Percentiles rank a stretch among this genome's conserved stretches.
Evolutionary conservation across 495 filamentous ascomycete species (phyloP).

Genomic region (Tuber melanosporum): DNA sequence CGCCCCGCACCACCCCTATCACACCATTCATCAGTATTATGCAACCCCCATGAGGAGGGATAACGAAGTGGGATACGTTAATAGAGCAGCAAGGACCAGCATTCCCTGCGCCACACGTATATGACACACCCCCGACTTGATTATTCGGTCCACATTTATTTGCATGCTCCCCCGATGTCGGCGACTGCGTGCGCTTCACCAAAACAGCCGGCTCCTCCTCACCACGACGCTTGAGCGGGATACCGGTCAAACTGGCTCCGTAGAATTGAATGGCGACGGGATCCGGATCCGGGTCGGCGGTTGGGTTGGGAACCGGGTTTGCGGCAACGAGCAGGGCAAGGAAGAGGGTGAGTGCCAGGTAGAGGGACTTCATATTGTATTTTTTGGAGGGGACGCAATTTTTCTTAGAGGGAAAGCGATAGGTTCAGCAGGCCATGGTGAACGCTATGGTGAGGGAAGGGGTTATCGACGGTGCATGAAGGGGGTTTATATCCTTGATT

Average conservation of each 20-base stretch:
- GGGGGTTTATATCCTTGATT: not conserved
- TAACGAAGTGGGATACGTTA: slow-evolving; percentile 5
- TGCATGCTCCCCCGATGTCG: not conserved
- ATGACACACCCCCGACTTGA: slow-evolving; percentile 7
- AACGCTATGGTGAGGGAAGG: not conserved
- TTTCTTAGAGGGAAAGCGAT: not conserved
- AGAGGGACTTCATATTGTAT: slow-evolving; percentile 12
- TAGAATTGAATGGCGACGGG: slow-evolving; percentile 29
- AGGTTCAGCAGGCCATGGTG: not conserved
- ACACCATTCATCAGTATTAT: not conserved
- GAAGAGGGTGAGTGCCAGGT: slow-evolving; percentile 9
- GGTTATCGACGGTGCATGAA: not conserved
- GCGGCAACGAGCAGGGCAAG: slow-evolving; percentile 9
- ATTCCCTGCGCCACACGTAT: slow-evolving; percentile 21
- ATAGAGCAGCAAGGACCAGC: slow-evolving; percentile 23
- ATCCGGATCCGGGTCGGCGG: slow-evolving; percentile 17
- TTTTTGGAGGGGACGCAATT: not conserved
- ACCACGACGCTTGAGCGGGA: slow-evolving; percentile 12
- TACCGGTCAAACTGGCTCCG: slow-evolving; percentile 20
- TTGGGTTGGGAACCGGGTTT: slow-evolving; percentile 14
- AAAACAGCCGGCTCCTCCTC: slow-evolving; percentile 1
- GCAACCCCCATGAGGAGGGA: not conserved
- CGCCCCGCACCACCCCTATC: slow-evolving; percentile 27
- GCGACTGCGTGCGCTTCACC: slow-evolving; percentile 25
- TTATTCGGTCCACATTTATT: slow-evolving; percentile 18